Conservation (phyloP, 176 grass and related monocot species). For the Carex myosuroides region DNA sequence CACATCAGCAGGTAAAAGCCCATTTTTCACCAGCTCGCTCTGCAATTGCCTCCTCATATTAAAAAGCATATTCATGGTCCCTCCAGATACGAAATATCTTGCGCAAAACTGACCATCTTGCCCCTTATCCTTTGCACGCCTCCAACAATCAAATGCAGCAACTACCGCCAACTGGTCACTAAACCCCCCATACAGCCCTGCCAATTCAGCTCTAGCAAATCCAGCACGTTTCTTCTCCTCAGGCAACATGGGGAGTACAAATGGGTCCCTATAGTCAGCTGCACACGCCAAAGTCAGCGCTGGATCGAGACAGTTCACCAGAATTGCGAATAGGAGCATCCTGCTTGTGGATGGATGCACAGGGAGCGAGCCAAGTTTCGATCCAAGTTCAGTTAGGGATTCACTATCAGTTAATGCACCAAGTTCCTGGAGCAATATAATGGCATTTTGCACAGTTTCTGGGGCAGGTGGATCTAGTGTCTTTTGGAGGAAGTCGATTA, state of each 20-base stretch:
- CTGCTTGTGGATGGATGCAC: constrained; percentile 92
- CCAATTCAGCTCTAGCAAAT: constrained; percentile 68
- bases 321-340: constrained; percentile 92
- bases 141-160: constrained; percentile 89
- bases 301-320: constrained; percentile 92
- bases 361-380: constrained; percentile 78
- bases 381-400: constrained; percentile 67
- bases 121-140: constrained; percentile 63
- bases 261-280: constrained; percentile 70
- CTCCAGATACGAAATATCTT: constrained; percentile 65
- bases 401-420: constrained; percentile 83
- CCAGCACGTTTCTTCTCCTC: constrained; percentile 54
- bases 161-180: constrained; percentile 87
- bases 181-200: constrained; percentile 86
- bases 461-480: constrained; percentile 74
- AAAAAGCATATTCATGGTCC: constrained; percentile 81
- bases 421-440: constrained; percentile 69
- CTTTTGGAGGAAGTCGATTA: constrained; percentile 78
- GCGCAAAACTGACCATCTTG: constrained; percentile 71
- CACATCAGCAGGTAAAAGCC: constrained; percentile 71
- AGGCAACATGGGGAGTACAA: constrained; percentile 59
- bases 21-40: constrained; percentile 68
- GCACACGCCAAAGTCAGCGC: constrained; percentile 89
- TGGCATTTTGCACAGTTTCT: constrained; percentile 77
- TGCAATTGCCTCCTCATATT: constrained; percentile 83